Conservation (phyloP, 805 yeast genomes). For the Metschnikowia hibisci region DNA sequence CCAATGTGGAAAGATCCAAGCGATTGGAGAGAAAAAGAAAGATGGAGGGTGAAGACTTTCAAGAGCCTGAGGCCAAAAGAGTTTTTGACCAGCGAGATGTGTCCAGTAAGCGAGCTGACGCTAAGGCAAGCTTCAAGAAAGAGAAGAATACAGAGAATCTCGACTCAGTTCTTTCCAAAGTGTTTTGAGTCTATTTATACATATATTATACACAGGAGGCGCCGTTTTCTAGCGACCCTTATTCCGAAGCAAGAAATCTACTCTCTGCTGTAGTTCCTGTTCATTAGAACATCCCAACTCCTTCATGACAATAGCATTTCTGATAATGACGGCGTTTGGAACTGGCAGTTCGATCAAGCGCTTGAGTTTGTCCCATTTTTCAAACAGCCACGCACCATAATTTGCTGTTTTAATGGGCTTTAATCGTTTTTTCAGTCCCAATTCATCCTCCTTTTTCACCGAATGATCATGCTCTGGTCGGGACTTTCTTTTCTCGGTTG, state of each 20-base stretch:
- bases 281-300: conserved; percentile 25
- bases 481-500: too few relatives aligned
- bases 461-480: conserved; percentile 5
- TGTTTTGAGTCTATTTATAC: conserved; percentile 36
- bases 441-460: conserved; percentile 10
- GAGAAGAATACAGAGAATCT: conserved; percentile 39
- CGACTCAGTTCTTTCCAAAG: conserved; percentile 48
- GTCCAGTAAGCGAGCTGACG: conserved; percentile 63
- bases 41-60: conserved; percentile 15
- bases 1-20: conserved; percentile 82
- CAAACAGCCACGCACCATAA: conserved; percentile 24
- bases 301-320: conserved; percentile 25
- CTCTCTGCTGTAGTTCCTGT: conserved; percentile 30
- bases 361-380: conserved; percentile 32
- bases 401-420: conserved; percentile 4
- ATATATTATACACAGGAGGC: conserved; percentile 1
- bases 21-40: conserved; percentile 56
- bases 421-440: conserved; percentile 18
- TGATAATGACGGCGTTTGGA: conserved; percentile 25
- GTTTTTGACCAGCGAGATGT: conserved; percentile 69
- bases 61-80: conserved; percentile 31
- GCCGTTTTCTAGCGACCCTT: not conserved
- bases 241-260: conserved; percentile 14
- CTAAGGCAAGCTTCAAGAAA: conserved; percentile 44
- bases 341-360: conserved; percentile 28